phyloP scores from a whole-genome alignment of 1,284 basidiomycete genomes.

The Ceratobasidium sp. region DNA sequence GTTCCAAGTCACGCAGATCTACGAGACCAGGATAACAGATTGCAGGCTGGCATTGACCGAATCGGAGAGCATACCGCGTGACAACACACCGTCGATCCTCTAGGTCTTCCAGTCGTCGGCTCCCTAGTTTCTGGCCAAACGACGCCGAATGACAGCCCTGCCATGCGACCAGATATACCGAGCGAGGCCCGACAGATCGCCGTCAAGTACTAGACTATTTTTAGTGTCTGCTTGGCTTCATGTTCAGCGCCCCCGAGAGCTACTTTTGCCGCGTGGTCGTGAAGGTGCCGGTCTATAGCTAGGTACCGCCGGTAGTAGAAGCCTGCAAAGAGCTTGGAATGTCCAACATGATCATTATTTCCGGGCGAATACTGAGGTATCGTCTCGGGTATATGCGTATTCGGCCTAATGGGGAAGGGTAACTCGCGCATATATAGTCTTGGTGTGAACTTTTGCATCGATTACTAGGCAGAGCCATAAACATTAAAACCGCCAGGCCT shows the following conservation, averaged over 20 bases:
- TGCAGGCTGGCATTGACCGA: background rate
- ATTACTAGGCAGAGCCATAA: no score
- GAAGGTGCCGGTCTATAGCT: background rate
- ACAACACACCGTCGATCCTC: slow-evolving; percentile 20
- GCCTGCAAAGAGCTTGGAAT: no score
- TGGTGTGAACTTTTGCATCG: no score
- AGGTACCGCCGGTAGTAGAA: background rate
- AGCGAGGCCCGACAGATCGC: slow-evolving; percentile 33
- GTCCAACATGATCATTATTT: background rate
- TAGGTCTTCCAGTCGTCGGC: background rate
- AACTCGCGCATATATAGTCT: background rate
- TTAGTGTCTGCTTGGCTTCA: slow-evolving; percentile 15
- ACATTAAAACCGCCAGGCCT: background rate
- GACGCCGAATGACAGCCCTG: slow-evolving; percentile 19
- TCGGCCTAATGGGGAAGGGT: background rate
- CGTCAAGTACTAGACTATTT: slow-evolving; percentile 17
- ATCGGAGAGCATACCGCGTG: slow-evolving; percentile 3
- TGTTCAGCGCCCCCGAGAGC: slow-evolving; percentile 32
- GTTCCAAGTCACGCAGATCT: no score
- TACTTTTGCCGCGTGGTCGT: slow-evolving; percentile 21
- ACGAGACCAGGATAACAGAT: no score
- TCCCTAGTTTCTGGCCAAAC: background rate
- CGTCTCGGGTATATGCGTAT: background rate
- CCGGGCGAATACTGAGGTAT: background rate
- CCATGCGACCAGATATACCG: slow-evolving; percentile 40